Evolutionary conservation across 306 rosid genomes (phyloP).

Genomic region (Canavalia ensiformis): DNA sequence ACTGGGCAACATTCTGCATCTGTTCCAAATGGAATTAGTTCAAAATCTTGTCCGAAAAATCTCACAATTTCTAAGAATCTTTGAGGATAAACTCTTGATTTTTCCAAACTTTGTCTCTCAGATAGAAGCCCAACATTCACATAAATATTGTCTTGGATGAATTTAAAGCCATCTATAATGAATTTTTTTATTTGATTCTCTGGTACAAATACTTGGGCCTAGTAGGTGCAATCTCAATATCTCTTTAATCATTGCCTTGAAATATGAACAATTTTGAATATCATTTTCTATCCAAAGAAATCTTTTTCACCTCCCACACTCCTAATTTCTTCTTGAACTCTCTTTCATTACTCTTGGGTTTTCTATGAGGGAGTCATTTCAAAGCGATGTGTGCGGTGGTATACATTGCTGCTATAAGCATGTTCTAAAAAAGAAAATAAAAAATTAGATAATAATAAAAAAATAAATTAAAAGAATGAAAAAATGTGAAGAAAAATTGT

Average conservation of each 20-base stretch:
- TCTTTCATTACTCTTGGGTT: conserved; percentile 40
- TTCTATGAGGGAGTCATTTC: conserved; percentile 36
- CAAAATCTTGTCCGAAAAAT: conserved; percentile 47
- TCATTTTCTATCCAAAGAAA: conserved; percentile 30
- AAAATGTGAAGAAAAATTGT: too few relatives aligned
- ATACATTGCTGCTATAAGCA: conserved; percentile 22
- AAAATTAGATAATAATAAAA: not conserved
- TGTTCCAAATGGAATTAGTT: conserved; percentile 37
- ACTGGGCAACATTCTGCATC: conserved; percentile 47
- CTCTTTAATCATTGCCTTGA: conserved; percentile 45
- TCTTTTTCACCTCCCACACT: not conserved
- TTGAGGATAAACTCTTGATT: conserved; percentile 33
- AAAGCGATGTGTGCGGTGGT: conserved; percentile 19
- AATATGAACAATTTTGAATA: conserved; percentile 9
- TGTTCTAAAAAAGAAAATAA: not conserved
- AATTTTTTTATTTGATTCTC: not conserved
- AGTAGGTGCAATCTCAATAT: conserved; percentile 29
- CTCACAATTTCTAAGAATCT: conserved; percentile 48
- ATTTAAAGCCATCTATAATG: conserved; percentile 32
- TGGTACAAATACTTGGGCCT: not conserved
- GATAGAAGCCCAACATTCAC: conserved; percentile 46
- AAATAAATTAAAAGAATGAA: too few relatives aligned
- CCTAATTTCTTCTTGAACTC: conserved; percentile 28
- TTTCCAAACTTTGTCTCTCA: too few relatives aligned
- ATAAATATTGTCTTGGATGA: conserved; percentile 25